Conservation (phyloP, 2,329 filamentous ascomycete species). For the Botrytis cinerea region DNA sequence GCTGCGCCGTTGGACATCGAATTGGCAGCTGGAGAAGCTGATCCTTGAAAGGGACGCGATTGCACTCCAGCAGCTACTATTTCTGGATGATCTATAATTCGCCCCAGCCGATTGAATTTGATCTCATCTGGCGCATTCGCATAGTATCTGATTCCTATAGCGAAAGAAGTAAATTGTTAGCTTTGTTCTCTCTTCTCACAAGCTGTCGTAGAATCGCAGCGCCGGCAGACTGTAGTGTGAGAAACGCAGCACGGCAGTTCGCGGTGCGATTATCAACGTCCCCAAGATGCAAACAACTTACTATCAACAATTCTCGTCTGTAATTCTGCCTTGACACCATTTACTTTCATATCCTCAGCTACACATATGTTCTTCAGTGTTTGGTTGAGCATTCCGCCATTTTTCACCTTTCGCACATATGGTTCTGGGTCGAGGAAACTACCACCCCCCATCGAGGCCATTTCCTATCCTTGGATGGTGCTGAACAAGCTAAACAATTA, state of each 20-base stretch:
- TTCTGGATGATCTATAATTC: constrained; percentile 36
- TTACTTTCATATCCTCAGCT: constrained; percentile 71
- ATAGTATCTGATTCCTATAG: constrained; percentile 34
- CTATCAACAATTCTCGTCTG: constrained; percentile 76
- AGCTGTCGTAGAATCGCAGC: background rate
- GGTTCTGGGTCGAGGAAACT: constrained; percentile 38
- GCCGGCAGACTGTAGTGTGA: background rate
- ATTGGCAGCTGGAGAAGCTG: constrained; percentile 30
- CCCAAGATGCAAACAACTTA: constrained; percentile 49
- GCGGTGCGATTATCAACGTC: background rate
- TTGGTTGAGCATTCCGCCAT: constrained; percentile 38
- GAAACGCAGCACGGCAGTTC: background rate
- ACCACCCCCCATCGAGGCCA: constrained; percentile 42
- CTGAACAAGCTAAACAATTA: constrained; percentile 18
- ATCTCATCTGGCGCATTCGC: constrained; percentile 31
- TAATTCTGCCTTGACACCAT: constrained; percentile 81
- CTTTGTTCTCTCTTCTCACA: background rate
- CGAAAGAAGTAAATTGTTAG: constrained; percentile 20
- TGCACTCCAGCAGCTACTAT: background rate
- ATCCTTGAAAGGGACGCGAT: constrained; percentile 17
- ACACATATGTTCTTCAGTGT: constrained; percentile 57
- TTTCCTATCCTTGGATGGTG: constrained; percentile 26
- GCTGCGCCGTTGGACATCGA: constrained; percentile 14
- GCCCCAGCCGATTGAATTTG: constrained; percentile 37
- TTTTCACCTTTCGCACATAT: constrained; percentile 35